Conservation (phyloP, 1,284 basidiomycete species). For the Psilocybe mexicana region DNA sequence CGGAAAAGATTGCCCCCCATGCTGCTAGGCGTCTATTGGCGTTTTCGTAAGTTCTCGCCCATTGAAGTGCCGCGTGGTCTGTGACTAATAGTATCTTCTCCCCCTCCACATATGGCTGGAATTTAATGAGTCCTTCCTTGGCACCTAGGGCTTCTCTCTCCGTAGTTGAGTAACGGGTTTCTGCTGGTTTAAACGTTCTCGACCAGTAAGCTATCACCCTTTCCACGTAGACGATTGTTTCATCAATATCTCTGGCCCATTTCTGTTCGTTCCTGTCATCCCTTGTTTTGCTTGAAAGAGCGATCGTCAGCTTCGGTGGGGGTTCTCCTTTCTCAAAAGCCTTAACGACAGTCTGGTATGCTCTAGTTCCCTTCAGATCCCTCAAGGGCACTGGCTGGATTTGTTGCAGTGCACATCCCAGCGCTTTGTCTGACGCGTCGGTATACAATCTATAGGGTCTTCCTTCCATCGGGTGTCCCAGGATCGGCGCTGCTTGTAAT, state of each 20-base stretch:
- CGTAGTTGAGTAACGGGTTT: constrained; percentile 25
- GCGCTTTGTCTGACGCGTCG: constrained; percentile 37
- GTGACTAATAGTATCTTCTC: constrained; percentile 14
- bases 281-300: too few relatives aligned
- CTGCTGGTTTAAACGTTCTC: constrained; percentile 26
- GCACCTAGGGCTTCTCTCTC: constrained; percentile 23
- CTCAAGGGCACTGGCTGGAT: constrained; percentile 34
- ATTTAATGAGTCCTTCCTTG: constrained; percentile 24
- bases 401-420: constrained; percentile 38
- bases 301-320: too few relatives aligned
- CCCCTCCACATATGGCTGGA: constrained; percentile 19
- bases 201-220: constrained; percentile 37
- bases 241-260: constrained; percentile 23
- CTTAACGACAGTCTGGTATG: constrained; percentile 29
- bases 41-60: constrained; percentile 14
- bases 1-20: constrained; percentile 20
- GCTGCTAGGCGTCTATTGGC: constrained; percentile 13
- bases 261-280: constrained; percentile 15
- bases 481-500: constrained; percentile 29
- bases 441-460: constrained; percentile 38
- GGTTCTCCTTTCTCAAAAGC: constrained; percentile 9
- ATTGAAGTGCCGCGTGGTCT: constrained; percentile 17
- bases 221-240: constrained; percentile 34
- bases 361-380: constrained; percentile 36
- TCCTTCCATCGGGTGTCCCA: constrained; percentile 31